Conservation (phyloP, 805 yeast genomes). For the Pichia californica region DNA sequence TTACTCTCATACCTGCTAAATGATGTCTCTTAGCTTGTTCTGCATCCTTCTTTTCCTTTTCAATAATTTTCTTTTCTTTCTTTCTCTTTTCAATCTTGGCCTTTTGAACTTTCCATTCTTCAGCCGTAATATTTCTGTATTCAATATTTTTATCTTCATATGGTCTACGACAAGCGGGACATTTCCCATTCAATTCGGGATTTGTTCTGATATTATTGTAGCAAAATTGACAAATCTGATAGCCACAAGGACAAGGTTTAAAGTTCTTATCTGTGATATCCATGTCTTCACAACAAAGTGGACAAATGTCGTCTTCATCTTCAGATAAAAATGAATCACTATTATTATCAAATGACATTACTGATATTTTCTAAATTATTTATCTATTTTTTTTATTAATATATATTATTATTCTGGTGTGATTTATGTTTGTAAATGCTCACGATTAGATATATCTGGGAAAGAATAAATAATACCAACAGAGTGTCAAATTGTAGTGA, state of each 20-base stretch:
- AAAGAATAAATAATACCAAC: no score
- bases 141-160: constrained; percentile 93
- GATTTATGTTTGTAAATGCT: no score
- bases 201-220: constrained; percentile 93
- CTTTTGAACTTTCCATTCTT: constrained; percentile 81
- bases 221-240: constrained; percentile 96
- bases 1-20: constrained; percentile 95
- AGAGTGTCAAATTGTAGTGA: no score
- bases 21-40: constrained; percentile 82
- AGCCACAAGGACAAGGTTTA: constrained; percentile 99
- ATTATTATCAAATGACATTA: constrained; percentile 18
- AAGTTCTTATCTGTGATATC: constrained; percentile 93
- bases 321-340: constrained; percentile 62
- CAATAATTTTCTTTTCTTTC: constrained; percentile 74
- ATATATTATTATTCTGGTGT: no score
- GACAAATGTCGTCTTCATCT: constrained; percentile 72
- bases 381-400: no score
- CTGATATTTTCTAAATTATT: no score
- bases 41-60: constrained; percentile 85
- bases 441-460: no score
- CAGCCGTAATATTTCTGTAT: constrained; percentile 75
- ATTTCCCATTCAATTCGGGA: constrained; percentile 90
- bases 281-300: constrained; percentile 96
- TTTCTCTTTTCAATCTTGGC: constrained; percentile 75
- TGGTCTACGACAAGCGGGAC: constrained; percentile 95